Evolutionary conservation across 2,329 filamentous ascomycete species (phyloP).

Genomic region (Graphiopsis chlorocephala): DNA sequence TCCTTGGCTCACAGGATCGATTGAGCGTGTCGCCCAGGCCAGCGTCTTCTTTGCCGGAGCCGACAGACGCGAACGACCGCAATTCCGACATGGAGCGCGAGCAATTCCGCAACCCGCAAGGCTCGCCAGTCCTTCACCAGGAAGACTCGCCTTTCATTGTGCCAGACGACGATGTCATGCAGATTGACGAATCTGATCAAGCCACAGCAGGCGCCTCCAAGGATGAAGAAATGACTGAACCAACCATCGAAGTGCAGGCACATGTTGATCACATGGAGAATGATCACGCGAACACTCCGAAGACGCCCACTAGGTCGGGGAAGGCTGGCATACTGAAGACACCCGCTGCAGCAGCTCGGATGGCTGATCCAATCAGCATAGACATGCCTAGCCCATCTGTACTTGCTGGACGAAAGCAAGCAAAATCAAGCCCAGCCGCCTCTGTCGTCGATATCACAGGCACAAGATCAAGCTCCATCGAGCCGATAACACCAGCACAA

Average conservation of each 20-base stretch:
- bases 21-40: conserved; percentile 25
- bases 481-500: not conserved
- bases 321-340: not conserved
- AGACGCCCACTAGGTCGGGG: not conserved
- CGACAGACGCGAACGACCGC: not conserved
- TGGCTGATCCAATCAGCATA: not conserved
- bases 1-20: conserved; percentile 21
- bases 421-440: not conserved
- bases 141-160: conserved; percentile 2
- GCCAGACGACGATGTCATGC: not conserved
- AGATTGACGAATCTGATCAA: not conserved
- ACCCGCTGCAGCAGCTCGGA: not conserved
- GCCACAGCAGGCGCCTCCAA: not conserved
- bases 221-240: not conserved
- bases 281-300: not conserved
- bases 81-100: conserved; percentile 16
- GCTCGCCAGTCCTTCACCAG: not conserved
- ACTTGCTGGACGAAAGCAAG: not conserved
- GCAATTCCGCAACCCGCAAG: conserved; percentile 20
- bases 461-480: not conserved
- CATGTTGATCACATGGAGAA: not conserved
- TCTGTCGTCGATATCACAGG: not conserved
- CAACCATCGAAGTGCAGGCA: not conserved
- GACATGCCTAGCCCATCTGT: not conserved
- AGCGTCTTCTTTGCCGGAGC: not conserved